These are phyloP conservation scores for Plasmopara muralis DNA, from an alignment of 352 stramenopile genomes.

Conservation along the genomic window DNA sequence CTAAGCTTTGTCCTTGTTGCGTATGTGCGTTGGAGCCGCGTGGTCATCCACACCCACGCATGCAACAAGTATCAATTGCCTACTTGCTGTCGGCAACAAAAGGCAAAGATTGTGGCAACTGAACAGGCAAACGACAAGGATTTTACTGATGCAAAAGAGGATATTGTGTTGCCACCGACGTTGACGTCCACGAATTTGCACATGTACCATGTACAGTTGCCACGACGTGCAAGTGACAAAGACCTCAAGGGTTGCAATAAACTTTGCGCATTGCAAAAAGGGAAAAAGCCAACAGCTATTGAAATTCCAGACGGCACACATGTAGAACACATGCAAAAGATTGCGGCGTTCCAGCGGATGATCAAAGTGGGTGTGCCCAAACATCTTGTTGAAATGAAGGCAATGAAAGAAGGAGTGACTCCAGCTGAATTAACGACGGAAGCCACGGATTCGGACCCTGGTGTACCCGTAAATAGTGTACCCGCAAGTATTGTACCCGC, in stretches of 20 bases:
- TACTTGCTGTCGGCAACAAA: conserved; percentile 14
- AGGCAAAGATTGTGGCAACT: conserved; percentile 4
- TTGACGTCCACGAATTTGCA: conserved; percentile 34
- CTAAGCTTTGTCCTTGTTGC: conserved; percentile 39
- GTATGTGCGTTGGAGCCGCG: conserved; percentile 35
- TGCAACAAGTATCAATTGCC: conserved; percentile 15
- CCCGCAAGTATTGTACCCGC: conserved; percentile 4
- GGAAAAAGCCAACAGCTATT: conserved; percentile 30
- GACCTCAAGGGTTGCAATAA: conserved; percentile 54
- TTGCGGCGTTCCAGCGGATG: conserved; percentile 59
- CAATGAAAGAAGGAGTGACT: conserved; percentile 42
- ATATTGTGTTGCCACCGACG: conserved; percentile 10
- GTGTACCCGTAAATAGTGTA: conserved; percentile 3
- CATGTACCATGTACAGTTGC: conserved; percentile 73
- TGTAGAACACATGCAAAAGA: conserved; percentile 34
- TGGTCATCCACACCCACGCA: conserved; percentile 24
- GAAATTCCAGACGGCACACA: conserved; percentile 29
- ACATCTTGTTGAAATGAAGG: conserved; percentile 60
- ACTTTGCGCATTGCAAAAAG: conserved; percentile 27
- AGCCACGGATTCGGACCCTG: conserved; percentile 17
- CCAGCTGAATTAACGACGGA: conserved; percentile 33
- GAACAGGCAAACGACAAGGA: conserved; percentile 1
- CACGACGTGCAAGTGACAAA: conserved; percentile 43
- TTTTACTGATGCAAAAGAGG: conserved; percentile 5
- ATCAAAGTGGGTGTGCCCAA: conserved; percentile 57